Conservation (phyloP, 345 rosid genomes). For the Dimocarpus longan region DNA sequence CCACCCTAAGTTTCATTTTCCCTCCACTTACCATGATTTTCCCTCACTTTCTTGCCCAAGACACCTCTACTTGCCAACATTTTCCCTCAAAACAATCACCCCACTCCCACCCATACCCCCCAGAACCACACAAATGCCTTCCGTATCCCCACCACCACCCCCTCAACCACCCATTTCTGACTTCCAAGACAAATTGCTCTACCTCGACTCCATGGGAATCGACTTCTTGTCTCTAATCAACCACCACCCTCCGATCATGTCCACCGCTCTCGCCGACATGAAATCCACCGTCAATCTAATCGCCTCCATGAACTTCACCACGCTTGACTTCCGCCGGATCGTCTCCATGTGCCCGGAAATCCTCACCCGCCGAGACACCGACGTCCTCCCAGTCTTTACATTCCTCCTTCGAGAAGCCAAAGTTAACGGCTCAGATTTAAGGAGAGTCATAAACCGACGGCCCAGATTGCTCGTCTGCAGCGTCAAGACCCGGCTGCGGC, state of each 20-base stretch:
- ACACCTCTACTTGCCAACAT: conserved; percentile 44
- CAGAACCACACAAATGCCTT: conserved; percentile 29
- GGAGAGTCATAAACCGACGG: conserved; percentile 65
- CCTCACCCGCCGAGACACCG: conserved; percentile 43
- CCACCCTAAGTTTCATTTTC: conserved; percentile 22
- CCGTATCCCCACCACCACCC: conserved; percentile 20
- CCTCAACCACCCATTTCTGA: conserved; percentile 34
- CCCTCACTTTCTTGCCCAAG: conserved; percentile 48
- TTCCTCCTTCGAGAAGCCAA: conserved; percentile 90
- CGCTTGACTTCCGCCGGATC: conserved; percentile 64
- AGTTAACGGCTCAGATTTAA: conserved; percentile 55
- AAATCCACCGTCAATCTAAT: conserved; percentile 69
- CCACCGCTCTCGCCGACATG: conserved; percentile 48
- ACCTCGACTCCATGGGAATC: conserved; percentile 79
- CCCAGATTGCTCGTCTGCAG: conserved; percentile 76
- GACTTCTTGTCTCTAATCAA: conserved; percentile 60
- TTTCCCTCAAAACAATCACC: conserved; percentile 51
- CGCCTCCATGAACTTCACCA: conserved; percentile 52
- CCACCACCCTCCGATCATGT: conserved; percentile 58
- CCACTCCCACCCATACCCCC: conserved; percentile 50
- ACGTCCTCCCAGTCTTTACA: conserved; percentile 64
- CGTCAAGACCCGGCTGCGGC: conserved; percentile 63
- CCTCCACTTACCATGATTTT: conserved; percentile 35
- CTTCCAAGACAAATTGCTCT: conserved; percentile 70
- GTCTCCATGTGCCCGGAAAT: conserved; percentile 78